Conservation (phyloP, 2,329 filamentous ascomycete species). For the Xylariaceae sp. region DNA sequence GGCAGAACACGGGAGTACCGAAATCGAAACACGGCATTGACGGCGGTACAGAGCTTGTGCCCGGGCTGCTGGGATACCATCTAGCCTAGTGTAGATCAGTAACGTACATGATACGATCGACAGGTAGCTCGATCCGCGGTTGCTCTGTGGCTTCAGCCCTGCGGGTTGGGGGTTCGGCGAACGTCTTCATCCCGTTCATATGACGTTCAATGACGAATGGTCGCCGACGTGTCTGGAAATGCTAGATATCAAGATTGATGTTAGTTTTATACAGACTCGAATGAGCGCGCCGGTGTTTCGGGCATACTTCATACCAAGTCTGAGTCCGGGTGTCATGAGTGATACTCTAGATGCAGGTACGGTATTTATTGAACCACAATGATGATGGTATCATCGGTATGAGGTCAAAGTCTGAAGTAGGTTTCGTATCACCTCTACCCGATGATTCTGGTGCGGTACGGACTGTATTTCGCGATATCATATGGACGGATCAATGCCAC, state of each 20-base stretch:
- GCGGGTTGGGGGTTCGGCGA: background rate
- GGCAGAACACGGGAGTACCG: background rate
- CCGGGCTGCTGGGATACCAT: background rate
- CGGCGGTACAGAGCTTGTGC: background rate
- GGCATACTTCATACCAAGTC: background rate
- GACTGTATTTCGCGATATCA: background rate
- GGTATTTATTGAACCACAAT: background rate
- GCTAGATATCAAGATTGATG: background rate
- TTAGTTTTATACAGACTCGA: background rate
- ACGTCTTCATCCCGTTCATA: background rate
- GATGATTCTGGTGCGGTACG: background rate
- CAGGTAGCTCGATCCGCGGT: conserved; percentile 3
- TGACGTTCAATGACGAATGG: background rate
- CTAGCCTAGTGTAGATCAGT: background rate
- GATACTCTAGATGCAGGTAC: background rate
- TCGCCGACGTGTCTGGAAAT: background rate
- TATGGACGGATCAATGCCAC: background rate
- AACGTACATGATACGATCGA: background rate
- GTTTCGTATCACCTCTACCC: background rate
- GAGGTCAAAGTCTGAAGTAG: background rate
- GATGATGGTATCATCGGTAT: background rate
- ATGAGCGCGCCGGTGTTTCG: conserved; percentile 3
- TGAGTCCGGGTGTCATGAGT: background rate
- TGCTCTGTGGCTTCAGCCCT: conserved; percentile 9
- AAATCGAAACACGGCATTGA: background rate